These are phyloP conservation scores for Thelonectria rubi DNA, from an alignment of 2,329 filamentous ascomycete species.

Conservation along the genomic window DNA sequence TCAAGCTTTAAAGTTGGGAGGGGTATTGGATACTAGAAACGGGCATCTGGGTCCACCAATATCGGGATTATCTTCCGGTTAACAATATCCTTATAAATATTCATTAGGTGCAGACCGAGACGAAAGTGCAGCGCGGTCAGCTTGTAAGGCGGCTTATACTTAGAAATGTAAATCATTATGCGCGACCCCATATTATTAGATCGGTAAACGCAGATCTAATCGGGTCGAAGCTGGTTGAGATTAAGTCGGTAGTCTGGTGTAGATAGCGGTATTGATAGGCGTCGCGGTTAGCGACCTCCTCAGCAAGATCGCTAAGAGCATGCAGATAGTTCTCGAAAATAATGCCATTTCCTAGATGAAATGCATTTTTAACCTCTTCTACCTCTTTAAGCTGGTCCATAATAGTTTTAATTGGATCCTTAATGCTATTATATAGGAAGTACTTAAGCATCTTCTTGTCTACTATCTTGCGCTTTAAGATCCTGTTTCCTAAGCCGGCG, in stretches of 20 bases:
- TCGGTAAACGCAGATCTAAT: conserved; percentile 44
- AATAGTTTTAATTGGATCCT: conserved; percentile 44
- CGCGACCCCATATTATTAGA: conserved; percentile 21
- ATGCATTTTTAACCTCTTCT: conserved; percentile 29
- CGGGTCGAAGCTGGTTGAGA: conserved; percentile 41
- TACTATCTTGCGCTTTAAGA: conserved; percentile 22
- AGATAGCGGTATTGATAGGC: conserved; percentile 27
- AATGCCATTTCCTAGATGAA: conserved; percentile 43
- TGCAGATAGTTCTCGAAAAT: conserved; percentile 46
- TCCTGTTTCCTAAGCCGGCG: conserved; percentile 24
- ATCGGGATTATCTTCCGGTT: conserved; percentile 42
- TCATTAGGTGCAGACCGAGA: conserved; percentile 52
- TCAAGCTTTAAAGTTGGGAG: conserved; percentile 25
- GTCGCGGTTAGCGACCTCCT: conserved; percentile 41
- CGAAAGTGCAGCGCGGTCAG: conserved; percentile 53
- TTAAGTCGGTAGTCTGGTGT: conserved; percentile 33
- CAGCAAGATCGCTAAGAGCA: conserved; percentile 39
- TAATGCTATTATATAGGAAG: conserved; percentile 42
- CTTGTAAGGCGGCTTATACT: conserved; percentile 60
- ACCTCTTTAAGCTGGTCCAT: conserved; percentile 42
- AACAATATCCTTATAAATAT: conserved; percentile 51
- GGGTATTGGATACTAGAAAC: conserved; percentile 43
- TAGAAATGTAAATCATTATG: conserved; percentile 45
- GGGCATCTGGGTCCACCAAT: conserved; percentile 40
- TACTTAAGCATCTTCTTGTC: conserved; percentile 45